Conservation (phyloP, 164 flowering plant genomes). For the Pachysandra terminalis region DNA sequence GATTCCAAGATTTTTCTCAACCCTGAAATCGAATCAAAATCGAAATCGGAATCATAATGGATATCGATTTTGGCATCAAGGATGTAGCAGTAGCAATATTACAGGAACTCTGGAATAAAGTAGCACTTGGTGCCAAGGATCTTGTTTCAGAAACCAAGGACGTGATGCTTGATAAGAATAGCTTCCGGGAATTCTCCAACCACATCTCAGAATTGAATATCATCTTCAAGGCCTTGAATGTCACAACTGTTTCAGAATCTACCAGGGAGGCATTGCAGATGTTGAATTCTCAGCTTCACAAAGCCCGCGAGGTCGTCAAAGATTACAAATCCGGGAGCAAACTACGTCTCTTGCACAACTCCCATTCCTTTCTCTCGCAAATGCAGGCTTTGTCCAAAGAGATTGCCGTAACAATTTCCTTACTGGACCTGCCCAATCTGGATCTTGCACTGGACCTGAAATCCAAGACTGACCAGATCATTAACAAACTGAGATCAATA, state of each 20-base stretch:
- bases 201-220: slow-evolving; percentile 8
- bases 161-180: slow-evolving; percentile 12
- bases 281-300: slow-evolving; percentile 10
- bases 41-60: no score
- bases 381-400: slow-evolving; percentile 16
- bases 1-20: not conserved
- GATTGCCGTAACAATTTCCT: slow-evolving; percentile 17
- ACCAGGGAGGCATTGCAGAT: slow-evolving; percentile 12
- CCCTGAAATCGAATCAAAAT: no score
- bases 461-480: slow-evolving; percentile 9
- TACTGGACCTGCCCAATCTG: slow-evolving; percentile 11
- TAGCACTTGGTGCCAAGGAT: not conserved
- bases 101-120: slow-evolving; percentile 19
- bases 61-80: not conserved
- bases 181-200: slow-evolving; percentile 19
- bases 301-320: slow-evolving; percentile 9
- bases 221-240: slow-evolving; percentile 14
- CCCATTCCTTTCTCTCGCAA: slow-evolving; percentile 9
- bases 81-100: not conserved
- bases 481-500: slow-evolving; percentile 12
- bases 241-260: not conserved
- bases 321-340: slow-evolving; percentile 19
- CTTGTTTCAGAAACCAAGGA: slow-evolving; percentile 4
- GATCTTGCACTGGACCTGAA: slow-evolving; percentile 8
- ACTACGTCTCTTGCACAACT: slow-evolving; percentile 14